Evolutionary conservation across 1,284 basidiomycete species (phyloP).

Genomic region (Meira nashicola): DNA sequence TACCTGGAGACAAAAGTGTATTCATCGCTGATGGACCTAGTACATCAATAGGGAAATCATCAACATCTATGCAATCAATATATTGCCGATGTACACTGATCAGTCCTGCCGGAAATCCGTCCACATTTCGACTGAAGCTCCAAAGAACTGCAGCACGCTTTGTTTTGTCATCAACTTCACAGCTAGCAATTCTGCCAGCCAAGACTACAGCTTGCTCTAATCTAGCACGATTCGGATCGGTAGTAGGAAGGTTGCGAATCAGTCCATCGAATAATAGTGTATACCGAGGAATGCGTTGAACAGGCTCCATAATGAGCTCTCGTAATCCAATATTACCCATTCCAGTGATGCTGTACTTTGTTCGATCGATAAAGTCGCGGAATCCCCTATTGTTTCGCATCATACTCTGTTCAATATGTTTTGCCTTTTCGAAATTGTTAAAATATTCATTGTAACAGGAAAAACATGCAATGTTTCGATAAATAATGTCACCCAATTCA

Average conservation of each 20-base stretch:
- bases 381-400: constrained; percentile 71
- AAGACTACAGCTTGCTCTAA: constrained; percentile 80
- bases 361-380: constrained; percentile 76
- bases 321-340: constrained; percentile 70
- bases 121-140: constrained; percentile 76
- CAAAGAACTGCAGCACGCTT: constrained; percentile 83
- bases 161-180: constrained; percentile 86
- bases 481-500: constrained; percentile 72
- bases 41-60: constrained; percentile 66
- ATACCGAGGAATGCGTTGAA: constrained; percentile 95
- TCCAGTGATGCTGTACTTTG: constrained; percentile 80
- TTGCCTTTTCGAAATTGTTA: constrained; percentile 85
- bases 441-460: constrained; percentile 88
- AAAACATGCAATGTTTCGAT: constrained; percentile 67
- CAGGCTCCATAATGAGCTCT: constrained; percentile 96
- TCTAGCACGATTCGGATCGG: constrained; percentile 55
- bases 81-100: constrained; percentile 69
- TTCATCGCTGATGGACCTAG: constrained; percentile 58
- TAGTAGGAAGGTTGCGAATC: constrained; percentile 31
- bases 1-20: constrained; percentile 90
- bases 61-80: constrained; percentile 88
- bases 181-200: constrained; percentile 83
- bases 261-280: constrained; percentile 77
- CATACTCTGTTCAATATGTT: constrained; percentile 78
- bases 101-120: constrained; percentile 70